These are phyloP conservation scores for Trichoderma citrinoviride DNA, from an alignment of 2,329 filamentous ascomycete genomes.

Conservation along the genomic window DNA sequence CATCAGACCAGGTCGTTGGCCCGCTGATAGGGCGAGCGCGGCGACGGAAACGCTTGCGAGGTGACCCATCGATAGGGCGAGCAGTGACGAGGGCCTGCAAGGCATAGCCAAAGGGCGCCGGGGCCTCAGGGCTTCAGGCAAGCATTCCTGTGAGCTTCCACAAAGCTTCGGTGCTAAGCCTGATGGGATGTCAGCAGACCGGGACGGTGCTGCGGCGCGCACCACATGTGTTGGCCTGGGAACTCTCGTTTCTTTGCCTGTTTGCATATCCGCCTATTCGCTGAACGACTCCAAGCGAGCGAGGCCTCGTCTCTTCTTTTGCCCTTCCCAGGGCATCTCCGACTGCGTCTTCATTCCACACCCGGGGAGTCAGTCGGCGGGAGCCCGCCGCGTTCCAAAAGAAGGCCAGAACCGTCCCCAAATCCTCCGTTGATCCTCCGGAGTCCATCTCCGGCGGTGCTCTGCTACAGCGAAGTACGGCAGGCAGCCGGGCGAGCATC, in stretches of 20 bases:
- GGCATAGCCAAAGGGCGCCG: background rate
- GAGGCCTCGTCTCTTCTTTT: background rate
- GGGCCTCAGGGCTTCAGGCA: background rate
- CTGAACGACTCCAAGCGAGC: background rate
- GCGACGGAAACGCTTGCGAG: background rate
- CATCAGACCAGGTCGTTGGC: background rate
- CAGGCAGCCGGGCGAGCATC: slow-evolving; percentile 3
- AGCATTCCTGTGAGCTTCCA: slow-evolving; percentile 9
- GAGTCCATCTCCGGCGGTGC: background rate
- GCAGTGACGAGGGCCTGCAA: background rate
- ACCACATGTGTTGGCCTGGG: background rate
- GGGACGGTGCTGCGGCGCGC: background rate
- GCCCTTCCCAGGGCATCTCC: too few relatives aligned
- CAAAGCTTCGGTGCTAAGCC: background rate
- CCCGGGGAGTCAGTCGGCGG: background rate
- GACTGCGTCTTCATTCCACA: background rate
- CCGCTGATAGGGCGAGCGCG: background rate
- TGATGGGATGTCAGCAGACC: slow-evolving; percentile 16
- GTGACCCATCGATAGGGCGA: slow-evolving; percentile 13
- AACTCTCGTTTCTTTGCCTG: background rate
- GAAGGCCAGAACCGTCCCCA: background rate
- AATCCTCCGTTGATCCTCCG: background rate
- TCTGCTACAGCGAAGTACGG: background rate
- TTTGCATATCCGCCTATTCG: background rate
- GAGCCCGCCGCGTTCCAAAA: background rate